Evolutionary conservation across 148 eudicot genomes (phyloP).

Genomic region (Vaccinium vitisidaea): DNA sequence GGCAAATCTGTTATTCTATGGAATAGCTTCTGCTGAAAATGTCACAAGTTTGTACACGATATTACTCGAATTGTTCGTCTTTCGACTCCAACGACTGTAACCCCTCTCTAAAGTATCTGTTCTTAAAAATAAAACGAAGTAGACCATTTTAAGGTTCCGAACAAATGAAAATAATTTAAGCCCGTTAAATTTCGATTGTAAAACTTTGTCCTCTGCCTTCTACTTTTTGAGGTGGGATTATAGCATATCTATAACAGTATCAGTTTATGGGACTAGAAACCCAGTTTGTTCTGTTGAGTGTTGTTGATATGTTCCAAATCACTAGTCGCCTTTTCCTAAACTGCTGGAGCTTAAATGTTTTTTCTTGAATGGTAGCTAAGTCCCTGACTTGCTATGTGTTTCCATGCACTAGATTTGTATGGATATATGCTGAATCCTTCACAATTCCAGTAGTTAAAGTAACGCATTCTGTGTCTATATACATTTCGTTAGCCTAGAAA

Average conservation of each 20-base stretch:
- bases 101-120: not conserved
- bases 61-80: not conserved
- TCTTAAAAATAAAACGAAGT: not conserved
- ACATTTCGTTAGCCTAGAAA: not conserved
- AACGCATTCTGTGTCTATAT: not conserved
- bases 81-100: not conserved
- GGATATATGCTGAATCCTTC: not conserved
- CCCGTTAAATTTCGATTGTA: too few species aligned
- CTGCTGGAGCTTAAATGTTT: not conserved
- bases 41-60: too few species aligned
- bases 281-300: not conserved
- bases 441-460: not conserved
- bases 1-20: too few species aligned
- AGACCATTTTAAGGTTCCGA: too few species aligned
- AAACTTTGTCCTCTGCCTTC: too few species aligned
- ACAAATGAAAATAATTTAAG: too few species aligned
- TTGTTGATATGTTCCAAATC: not conserved
- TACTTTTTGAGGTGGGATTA: not conserved
- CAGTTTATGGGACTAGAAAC: not conserved
- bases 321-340: not conserved
- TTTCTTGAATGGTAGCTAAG: not conserved
- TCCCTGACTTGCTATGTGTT: not conserved
- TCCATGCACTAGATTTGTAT: not conserved
- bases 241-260: not conserved
- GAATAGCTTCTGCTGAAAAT: too few species aligned